Percentiles rank a stretch among this genome's conserved stretches.
phyloP scores from a whole-genome alignment of 2,329 filamentous ascomycete species.

The Sporothrix pseudoabietina region DNA sequence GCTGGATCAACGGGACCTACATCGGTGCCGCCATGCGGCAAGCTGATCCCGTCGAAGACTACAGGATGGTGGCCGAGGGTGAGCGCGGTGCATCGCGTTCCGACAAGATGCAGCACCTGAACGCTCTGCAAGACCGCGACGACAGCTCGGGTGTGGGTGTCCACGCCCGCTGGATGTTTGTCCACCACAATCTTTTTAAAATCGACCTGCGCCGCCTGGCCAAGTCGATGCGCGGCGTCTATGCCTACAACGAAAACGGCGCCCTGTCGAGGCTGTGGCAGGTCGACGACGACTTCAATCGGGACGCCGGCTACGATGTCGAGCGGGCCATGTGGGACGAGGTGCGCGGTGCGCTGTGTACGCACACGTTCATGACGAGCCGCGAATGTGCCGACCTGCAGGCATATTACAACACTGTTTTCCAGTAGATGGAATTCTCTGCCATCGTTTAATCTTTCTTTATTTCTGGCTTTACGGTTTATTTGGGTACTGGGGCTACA shows the following conservation, averaged over 20 bases:
- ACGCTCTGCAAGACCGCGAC: background rate
- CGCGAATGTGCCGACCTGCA: slow-evolving; percentile 44
- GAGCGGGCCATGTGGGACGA: slow-evolving; percentile 43
- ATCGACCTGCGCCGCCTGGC: slow-evolving; percentile 41
- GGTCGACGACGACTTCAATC: slow-evolving; percentile 36
- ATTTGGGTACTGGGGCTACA: background rate
- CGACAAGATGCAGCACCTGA: background rate
- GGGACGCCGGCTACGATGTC: slow-evolving; percentile 40
- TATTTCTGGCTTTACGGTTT: background rate
- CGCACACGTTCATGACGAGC: slow-evolving; percentile 33
- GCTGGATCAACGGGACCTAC: slow-evolving; percentile 38
- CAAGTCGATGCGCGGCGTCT: slow-evolving; percentile 34
- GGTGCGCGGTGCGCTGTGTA: slow-evolving; percentile 40
- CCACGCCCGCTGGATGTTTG: slow-evolving; percentile 40
- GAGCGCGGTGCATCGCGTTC: background rate
- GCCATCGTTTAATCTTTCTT: too few species aligned
- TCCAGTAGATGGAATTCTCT: background rate
- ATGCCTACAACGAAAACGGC: slow-evolving; percentile 36
- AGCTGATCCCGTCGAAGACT: slow-evolving; percentile 41
- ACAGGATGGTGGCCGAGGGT: slow-evolving; percentile 25
- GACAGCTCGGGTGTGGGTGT: background rate
- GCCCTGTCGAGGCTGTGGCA: slow-evolving; percentile 40
- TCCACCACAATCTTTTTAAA: slow-evolving; percentile 46
- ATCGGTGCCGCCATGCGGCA: slow-evolving; percentile 40
- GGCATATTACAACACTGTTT: slow-evolving; percentile 32